Conservation (phyloP, 2,329 filamentous ascomycete genomes). For the Venturia asperata region DNA sequence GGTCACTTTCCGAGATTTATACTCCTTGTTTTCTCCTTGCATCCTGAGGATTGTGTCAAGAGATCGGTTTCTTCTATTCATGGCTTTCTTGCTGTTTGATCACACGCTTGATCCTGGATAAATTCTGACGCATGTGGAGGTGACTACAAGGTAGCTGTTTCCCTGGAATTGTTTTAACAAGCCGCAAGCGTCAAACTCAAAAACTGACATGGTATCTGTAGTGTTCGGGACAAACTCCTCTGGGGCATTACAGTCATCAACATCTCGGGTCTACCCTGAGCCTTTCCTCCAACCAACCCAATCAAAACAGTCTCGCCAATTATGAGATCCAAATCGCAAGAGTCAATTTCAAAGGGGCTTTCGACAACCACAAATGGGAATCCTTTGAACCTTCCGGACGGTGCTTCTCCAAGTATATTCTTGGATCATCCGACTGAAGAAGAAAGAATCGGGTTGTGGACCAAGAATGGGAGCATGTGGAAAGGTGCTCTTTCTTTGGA, state of each 20-base stretch:
- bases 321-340: not conserved
- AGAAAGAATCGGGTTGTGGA: conserved; percentile 47
- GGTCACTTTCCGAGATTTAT: too few relatives aligned
- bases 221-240: not conserved
- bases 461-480: conserved; percentile 52
- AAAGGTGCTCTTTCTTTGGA: conserved; percentile 48
- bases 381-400: conserved; percentile 6
- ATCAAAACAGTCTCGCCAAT: not conserved
- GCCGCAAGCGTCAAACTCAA: not conserved
- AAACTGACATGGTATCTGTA: not conserved
- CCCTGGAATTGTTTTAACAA: not conserved
- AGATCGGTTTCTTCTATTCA: not conserved
- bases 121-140: not conserved
- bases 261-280: not conserved
- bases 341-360: not conserved
- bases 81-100: not conserved
- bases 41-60: not conserved
- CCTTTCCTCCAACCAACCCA: not conserved
- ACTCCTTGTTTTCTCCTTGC: not conserved
- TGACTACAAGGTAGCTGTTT: not conserved
- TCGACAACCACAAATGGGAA: not conserved
- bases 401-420: conserved; percentile 43
- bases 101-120: not conserved
- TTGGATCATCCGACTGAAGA: conserved; percentile 49
- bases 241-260: not conserved